Evolutionary conservation across 805 yeast species (phyloP), one percentile per base, ranked within the genome.

Genomic region (Cephaloascus fragrans): DNA sequence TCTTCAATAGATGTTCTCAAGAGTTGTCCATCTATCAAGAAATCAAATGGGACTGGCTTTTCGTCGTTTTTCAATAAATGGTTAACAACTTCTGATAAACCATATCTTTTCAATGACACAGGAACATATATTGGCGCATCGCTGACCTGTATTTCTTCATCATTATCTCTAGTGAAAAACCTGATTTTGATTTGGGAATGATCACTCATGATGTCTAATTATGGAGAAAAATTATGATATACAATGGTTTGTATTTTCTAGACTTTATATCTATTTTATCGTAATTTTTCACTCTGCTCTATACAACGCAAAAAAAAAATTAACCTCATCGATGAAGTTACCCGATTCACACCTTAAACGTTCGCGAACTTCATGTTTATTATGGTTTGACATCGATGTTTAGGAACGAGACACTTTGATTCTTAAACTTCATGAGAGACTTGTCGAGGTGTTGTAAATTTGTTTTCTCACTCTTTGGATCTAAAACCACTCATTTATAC

Each of bases 1-100:
- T 83, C 90, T 36, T 85, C 82, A 39, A 93, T 65, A 1, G 95
- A 78, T 1, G 83, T 71, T 49, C 93, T 80, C 42, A 93, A 64
- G 41, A 93, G 64, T 18, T 79, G 79, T 14, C 96, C 96, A 52
- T 89, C 87, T 39, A 90, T 77, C 44, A 93, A 67, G 60, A 93
- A 93, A 55, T 93, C 97, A 59, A 93, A 90, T 17, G 97, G 97
- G 39, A 87, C 75, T 1, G 93, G 80, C 35, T 64, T 67, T 15
- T 79, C 80, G 2, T 58, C 61, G 39, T 56, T 49, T 5, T 62
- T 69, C 37, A 93, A 67, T 41, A 93, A 69, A 63, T 93, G 97
- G 62, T 93, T 93, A 18, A 93, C 96, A 56, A 93, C 81, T 61
- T 93, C 97, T 3, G 96, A 86, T 32, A 93, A 71, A 41, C 98